Base-by-base conservation (phyloP, 192 early-diverging fungal species). In the Dissophora globulifera region DNA sequence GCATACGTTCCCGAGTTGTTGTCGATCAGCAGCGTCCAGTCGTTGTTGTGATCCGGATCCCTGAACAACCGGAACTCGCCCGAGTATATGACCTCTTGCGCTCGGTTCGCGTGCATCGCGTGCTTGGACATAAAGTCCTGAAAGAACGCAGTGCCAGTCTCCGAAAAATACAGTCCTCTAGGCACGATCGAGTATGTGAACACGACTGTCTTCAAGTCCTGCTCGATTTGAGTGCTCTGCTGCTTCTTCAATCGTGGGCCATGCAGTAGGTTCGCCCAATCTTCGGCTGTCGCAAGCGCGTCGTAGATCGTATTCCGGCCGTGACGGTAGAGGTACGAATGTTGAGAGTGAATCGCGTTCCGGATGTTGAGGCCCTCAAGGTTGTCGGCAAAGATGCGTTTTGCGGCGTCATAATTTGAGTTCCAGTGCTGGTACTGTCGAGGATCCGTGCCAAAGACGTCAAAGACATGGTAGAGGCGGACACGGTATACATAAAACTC, bases 91-190 rank as follows among this genome's bases (percentile, higher is more conserved):
- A 76, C 72, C 22, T 76, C 63, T 0, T 48, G 46, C 19, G 72
- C 57, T 22, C 72, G 57, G 42, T 76, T 76, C n/a, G 63, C 72
- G 19, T 76, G 72, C 72, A 76, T 76, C 6, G 72, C 72, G 23
- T 76, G 72, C 46, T 76, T 76, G n/a, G 72, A 76, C 72, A 76
- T 76, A 26, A 76, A 76, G 29, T 76, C 72, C 52, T 67, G 62
- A 32, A 76, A 76, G 58, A 76, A 76, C 12, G 72, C 72, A 2
- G 72, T 26, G 4, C 72, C 29, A 7, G 58, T 59, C 7, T 59
- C 55, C n/a, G 41, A 57, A 43, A 57, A 57, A 43, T 43, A 57
- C 3, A 57, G 26, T 26, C 55, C 35, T 23, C 20, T 76, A 64
- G 72, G 63, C 9, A 76, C 19, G 20, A 76, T 61, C 4, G 50